Evolutionary conservation across 805 yeast species (phyloP), one percentile per base, ranked within the genome.

Genomic region (Suhomyces sp.): DNA sequence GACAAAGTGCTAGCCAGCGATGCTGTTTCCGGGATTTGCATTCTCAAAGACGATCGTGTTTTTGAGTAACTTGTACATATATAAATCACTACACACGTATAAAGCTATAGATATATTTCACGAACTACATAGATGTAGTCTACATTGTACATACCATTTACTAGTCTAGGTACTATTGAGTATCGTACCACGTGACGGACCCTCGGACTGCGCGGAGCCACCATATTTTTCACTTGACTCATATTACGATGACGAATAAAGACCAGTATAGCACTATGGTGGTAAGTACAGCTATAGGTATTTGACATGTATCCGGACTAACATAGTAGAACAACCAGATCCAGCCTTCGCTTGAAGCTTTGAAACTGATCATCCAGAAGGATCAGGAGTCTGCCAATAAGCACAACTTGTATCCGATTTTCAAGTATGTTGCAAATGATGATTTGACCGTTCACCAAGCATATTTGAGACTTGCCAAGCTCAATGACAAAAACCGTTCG

Each of bases 391-490:
- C 36, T 8, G 29, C 44, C 31, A 26, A 47, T 24, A 31, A 29
- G 27, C 85, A 86, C 42, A 93, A 91, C 66, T 71, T 90, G 63
- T 90, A 87, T 65, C 97, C 97, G 3, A 83, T 94, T 12, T 90
- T 81, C 71, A 79, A 88, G 23, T 84, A 82, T 55, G 81, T 90
- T 57, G 79, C 87, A 5, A 85, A 90, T 8, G 92, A 88, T 53
- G 86, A 87, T 56, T 71, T 91, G 64, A 90, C 96, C 4, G 97
- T 97, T 2, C 96, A 92, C 63, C 82, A 83, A 55, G 97, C 98
- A 0, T 94, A 93, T 67, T 73, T 94, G 65, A 90, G 88, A 69
- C 78, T 94, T 50, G 86, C 96, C 6, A 72, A 81, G 48, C 88
- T 93, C 47, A 76, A 79, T 57, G 69, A 78, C 31, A 60, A 76